Conservation (phyloP, 2,329 filamentous ascomycete genomes). For the Aspergillus uvarum region DNA sequence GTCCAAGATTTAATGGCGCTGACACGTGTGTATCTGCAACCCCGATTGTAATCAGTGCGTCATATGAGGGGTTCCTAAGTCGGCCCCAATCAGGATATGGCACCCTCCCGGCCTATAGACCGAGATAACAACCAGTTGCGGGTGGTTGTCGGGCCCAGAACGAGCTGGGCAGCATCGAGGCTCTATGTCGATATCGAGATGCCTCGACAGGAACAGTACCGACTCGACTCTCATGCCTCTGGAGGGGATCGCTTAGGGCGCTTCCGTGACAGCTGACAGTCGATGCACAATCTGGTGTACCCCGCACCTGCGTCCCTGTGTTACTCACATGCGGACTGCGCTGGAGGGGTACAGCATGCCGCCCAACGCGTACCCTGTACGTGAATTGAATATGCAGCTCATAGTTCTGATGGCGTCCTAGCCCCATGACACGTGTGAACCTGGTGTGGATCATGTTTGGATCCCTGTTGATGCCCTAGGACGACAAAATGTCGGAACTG, state of each 20-base stretch:
- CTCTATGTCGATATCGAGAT: not conserved
- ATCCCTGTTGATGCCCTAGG: not conserved
- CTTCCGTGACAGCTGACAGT: slow-evolving; percentile 3
- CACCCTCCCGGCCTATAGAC: not conserved
- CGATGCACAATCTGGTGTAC: not conserved
- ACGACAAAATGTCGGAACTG: not conserved
- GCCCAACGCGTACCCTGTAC: not conserved
- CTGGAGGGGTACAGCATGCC: not conserved
- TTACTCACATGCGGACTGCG: not conserved
- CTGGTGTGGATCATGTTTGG: not conserved
- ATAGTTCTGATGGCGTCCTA: not conserved
- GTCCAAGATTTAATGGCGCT: not conserved
- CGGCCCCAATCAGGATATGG: not conserved
- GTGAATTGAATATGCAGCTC: not conserved
- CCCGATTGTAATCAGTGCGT: slow-evolving; percentile 4
- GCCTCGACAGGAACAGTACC: not conserved
- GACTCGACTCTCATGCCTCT: not conserved
- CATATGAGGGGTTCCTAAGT: not conserved
- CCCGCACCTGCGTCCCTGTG: slow-evolving; percentile 1
- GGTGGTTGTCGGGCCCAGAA: not conserved
- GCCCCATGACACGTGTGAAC: slow-evolving; percentile 2
- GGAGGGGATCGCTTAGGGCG: not conserved
- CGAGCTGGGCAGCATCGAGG: not conserved
- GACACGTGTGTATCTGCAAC: slow-evolving; percentile 5
- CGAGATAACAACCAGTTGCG: not conserved